Base-by-base conservation (phyloP, 2,329 filamentous ascomycete species). In the Dactylella cylindrospora region DNA sequence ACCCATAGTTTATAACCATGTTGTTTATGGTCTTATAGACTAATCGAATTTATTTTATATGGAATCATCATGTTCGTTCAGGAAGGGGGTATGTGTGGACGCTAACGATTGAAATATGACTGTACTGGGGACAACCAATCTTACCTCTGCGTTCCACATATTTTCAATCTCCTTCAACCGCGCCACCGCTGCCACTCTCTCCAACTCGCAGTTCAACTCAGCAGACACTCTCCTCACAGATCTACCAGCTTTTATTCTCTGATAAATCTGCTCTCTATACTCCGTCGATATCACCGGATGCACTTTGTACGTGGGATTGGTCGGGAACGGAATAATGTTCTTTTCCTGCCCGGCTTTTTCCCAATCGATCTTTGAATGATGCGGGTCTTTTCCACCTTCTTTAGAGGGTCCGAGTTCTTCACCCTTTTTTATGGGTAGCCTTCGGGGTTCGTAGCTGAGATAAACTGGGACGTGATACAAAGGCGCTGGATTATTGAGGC, bases 121-220 rank as follows among this genome's bases (percentile, higher is more conserved):
- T 15, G 33, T 12, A 33, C 10, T 13, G 43, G 38, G 12, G 8
- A 22, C 35, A 31, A 40, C 39, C 59, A 32, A 25, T 76, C 88
- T 79, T 80, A 95, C 90, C 78, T 90, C 78, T 68, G 77, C 73
- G 65, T 79, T 72, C 88, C 85, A 90, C 67, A 84, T 77, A 75
- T 85, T 89, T 76, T 96, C 89, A 66, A 95, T 78, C 72, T 89
- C 83, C 76, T 91, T 91, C 69, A 96, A 76, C 69, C 90, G 78
- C 59, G 95, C 85, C 15, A 95, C 86, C 17, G 90, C 90, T 22
- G 84, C 90, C 13, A 95, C 86, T 68, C 90, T 80, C 70, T 87
- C 82, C 73, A 95, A 85, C 70, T 93, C 89, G 19, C 95, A 81
- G 22, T 84, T 82, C 68, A 87, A 80, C 69, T 88, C 80, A 1